Base-by-base conservation (phyloP, 371 early-diverging fungal species). In the Mucor irregularis region DNA sequence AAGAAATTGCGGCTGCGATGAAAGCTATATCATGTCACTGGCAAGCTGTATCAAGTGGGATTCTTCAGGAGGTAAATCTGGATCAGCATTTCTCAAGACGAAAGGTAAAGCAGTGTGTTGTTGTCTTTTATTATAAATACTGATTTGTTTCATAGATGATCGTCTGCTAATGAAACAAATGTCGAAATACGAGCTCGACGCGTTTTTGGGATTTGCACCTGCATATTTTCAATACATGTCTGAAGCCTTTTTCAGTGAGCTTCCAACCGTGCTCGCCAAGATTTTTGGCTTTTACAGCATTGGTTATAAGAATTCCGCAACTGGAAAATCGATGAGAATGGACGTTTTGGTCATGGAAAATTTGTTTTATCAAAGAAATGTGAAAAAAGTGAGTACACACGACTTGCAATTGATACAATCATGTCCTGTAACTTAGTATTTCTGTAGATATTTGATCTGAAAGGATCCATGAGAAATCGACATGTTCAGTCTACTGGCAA, bases 321-420 rank as follows among this genome's bases (percentile, higher is more conserved):
- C 92, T 1, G 93, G 94, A 13, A 87, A 90, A 49, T 83, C 83
- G 8, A 85, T 89, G 73, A 84, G 92, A 48, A 88, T 96, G 84
- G 95, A 96, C 72, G 85, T 97, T 2, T 66, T 97, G 5, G 90
- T 98, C 3, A 97, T 97, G 98, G 99, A 98, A 63, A 95, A 97
- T 58, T 66, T 98, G 48, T 97, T 95, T 61, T 95, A 92, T 64
- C 86, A 93, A 50, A 82, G 93, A 26, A 84, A 85, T 40, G 80
- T 93, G 30, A 82, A 82, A 31, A 78, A 82, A 74, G 90, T 84
- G 63, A 30, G 13, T 17, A 29, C 21, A 30, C 5, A 63, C 16
- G 26, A 35, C 11, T 47, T 31, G 24, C 8, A 43, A 16, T 1
- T 5, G 5, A 22, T 11, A 48, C 17, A 28, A 28, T 29, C 13